Evolutionary conservation across 352 stramenopile species (phyloP).

Genomic region (Pythium coloratum): DNA sequence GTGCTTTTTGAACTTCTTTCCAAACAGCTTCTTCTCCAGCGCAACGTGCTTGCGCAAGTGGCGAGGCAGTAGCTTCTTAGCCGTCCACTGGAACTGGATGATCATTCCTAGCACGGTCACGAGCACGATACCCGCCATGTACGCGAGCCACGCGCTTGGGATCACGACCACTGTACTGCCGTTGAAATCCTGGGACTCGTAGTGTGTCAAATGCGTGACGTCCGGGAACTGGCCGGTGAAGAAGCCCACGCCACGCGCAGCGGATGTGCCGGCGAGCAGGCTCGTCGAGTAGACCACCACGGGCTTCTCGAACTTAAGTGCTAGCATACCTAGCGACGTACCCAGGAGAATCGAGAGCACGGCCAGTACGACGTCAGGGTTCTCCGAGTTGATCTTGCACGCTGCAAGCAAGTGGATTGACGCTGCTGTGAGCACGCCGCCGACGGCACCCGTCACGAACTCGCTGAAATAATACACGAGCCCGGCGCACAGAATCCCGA

Average conservation of each 20-base stretch:
- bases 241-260: constrained; percentile 60
- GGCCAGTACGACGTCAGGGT: constrained; percentile 46
- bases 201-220: constrained; percentile 35
- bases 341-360: constrained; percentile 46
- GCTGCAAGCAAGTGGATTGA: constrained; percentile 53
- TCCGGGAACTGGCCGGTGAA: constrained; percentile 58
- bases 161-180: not conserved
- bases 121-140: not conserved
- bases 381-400: constrained; percentile 47
- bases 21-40: not conserved
- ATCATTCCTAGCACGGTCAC: not conserved
- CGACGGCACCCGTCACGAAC: constrained; percentile 53
- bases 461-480: constrained; percentile 49
- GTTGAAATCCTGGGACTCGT: not conserved
- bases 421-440: constrained; percentile 46
- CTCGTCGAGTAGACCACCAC: constrained; percentile 48
- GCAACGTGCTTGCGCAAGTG: not conserved
- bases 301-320: constrained; percentile 56
- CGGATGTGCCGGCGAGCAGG: constrained; percentile 40
- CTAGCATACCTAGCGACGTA: constrained; percentile 35
- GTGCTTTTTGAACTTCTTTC: not conserved
- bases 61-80: not conserved
- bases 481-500: constrained; percentile 46
- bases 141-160: not conserved
- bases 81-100: constrained; percentile 2